Conservation (phyloP, 805 yeast genomes). For the Pichia ethanolica region DNA sequence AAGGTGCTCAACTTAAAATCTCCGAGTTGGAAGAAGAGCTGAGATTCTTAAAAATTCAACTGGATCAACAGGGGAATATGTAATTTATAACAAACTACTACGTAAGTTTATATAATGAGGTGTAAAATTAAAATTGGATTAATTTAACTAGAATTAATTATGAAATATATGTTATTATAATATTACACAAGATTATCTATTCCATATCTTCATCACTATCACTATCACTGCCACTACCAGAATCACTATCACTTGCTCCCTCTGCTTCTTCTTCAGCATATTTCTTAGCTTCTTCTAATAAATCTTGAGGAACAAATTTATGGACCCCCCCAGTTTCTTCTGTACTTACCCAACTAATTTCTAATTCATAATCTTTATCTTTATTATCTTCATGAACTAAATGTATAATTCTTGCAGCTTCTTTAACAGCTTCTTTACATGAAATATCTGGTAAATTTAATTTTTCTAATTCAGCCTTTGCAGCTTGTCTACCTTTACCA, state of each 20-base stretch:
- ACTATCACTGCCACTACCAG: conserved; percentile 23
- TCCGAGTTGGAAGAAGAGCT: conserved; percentile 52
- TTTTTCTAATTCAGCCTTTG: conserved; percentile 93
- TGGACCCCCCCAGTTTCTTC: conserved; percentile 77
- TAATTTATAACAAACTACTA: not conserved
- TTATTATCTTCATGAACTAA: conserved; percentile 96
- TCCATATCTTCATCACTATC: conserved; percentile 30
- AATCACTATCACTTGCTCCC: conserved; percentile 60
- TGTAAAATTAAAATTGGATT: too few relatives aligned
- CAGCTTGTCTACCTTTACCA: conserved; percentile 98
- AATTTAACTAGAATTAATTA: too few relatives aligned
- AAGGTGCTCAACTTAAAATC: conserved; percentile 46
- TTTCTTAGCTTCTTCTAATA: conserved; percentile 75
- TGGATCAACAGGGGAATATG: not conserved
- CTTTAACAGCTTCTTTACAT: conserved; percentile 78
- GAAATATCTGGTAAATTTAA: conserved; percentile 63
- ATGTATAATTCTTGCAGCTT: conserved; percentile 89
- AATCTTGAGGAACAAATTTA: conserved; percentile 68
- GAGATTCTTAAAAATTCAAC: conserved; percentile 23
- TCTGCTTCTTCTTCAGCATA: conserved; percentile 78
- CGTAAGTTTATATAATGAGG: too few relatives aligned
- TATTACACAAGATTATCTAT: conserved; percentile 7
- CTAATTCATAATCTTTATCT: conserved; percentile 94
- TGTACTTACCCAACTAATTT: conserved; percentile 78
- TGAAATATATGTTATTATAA: not conserved